Evolutionary conservation across 495 filamentous ascomycete species (phyloP), one percentile per base, ranked within the genome.

Genomic region (Hypoxylon trugodes): DNA sequence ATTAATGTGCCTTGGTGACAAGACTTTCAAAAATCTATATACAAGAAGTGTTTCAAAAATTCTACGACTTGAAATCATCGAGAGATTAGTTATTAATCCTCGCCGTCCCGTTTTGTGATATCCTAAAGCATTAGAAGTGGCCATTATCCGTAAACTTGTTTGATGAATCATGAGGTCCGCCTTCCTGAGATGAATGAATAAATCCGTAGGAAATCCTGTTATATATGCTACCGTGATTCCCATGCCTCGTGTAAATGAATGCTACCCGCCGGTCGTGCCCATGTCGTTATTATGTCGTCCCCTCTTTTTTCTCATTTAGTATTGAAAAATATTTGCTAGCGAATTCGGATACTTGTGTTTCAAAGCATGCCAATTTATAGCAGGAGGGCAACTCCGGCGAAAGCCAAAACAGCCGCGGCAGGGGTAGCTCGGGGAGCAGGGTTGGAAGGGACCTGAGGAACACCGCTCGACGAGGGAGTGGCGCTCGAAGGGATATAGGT

Each of bases 381-480:
- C 33, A 81, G 43, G 18, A 65, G 71, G 7, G 73, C 61, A 12
- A 76, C 61, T n/a, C 73, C 78, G 6, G 78, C 54, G 13, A 77
- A 19, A 12, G 77, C 78, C 13, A 75, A 68, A 12, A 77, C 21
- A 4, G 74, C 78, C 2, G 68, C 71, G 4, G 54, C 72, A 2
- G 74, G 72, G 15, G 70, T 69, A 28, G 61, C 66, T 13, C 60
- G 51, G 24, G 50, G 30, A 18, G 70, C 65, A 18, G 73, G 65
- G 1, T 48, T 76, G 13, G 68, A 69, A 4, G 72, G 70, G 13
- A 72, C 65, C n/a, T 25, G 45, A 3, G 55, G 41, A 45, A 49
- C 8, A 10, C 40, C 48, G 25, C 38, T 62, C 15, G 42, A 48
- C 22, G 58, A 45, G 10, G 57, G 18, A 3, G 26, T 22, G 43